phyloP scores from a whole-genome alignment of 208 protist genomes.

The Trypanosoma mega region DNA sequence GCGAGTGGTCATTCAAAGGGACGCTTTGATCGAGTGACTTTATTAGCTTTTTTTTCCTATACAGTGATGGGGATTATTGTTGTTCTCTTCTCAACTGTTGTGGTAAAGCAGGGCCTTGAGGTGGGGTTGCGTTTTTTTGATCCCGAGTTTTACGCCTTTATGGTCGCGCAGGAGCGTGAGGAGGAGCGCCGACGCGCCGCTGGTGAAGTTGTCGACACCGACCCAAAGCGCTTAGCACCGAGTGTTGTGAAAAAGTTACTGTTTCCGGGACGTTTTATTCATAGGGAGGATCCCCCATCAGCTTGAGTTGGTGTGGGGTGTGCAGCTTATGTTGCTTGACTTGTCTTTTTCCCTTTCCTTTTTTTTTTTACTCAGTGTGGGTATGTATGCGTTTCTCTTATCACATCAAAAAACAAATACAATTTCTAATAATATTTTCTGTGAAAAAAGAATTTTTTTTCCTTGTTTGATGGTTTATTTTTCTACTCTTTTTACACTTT shows the following conservation, averaged over 20 bases:
- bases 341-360: slow-evolving; percentile 6
- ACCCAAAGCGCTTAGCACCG: slow-evolving; percentile 78
- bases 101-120: slow-evolving; percentile 55
- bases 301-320: not conserved
- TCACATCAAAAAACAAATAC: slow-evolving; percentile 3
- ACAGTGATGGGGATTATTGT: slow-evolving; percentile 42
- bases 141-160: slow-evolving; percentile 76
- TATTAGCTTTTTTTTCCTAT: slow-evolving; percentile 71
- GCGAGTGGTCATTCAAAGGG: slow-evolving; percentile 28
- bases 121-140: slow-evolving; percentile 67
- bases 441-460: not conserved
- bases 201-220: slow-evolving; percentile 59
- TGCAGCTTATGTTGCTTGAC: not conserved
- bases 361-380: not conserved
- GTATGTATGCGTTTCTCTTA: no score
- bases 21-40: slow-evolving; percentile 33
- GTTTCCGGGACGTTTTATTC: slow-evolving; percentile 74
- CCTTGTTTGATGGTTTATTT: not conserved
- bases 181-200: slow-evolving; percentile 43
- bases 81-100: slow-evolving; percentile 54
- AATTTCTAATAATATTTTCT: not conserved
- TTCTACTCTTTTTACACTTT: slow-evolving; percentile 10
- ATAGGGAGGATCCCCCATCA: slow-evolving; percentile 20
- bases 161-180: slow-evolving; percentile 69
- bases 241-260: slow-evolving; percentile 59